These are phyloP conservation scores for Cyanidium caldarium DNA, from an alignment of 23 red algal species.

Conservation along the genomic window DNA sequence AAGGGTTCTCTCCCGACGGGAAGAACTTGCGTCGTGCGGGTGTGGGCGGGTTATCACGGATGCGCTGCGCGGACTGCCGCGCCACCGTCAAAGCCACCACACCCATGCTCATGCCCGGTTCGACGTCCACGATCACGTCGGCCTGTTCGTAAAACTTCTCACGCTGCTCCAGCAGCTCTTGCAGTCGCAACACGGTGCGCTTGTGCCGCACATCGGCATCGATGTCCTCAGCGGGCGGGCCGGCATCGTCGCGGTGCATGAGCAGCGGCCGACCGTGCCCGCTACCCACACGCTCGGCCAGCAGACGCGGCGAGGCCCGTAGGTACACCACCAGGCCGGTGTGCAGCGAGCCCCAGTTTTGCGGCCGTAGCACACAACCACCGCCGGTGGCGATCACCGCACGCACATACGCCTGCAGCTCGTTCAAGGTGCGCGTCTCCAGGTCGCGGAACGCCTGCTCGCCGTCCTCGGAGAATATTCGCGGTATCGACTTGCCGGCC, in stretches of 20 bases:
- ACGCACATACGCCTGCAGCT: conserved; percentile 24
- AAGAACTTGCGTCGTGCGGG: too few relatives aligned
- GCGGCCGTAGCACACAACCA: conserved; percentile 35
- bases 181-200: background rate
- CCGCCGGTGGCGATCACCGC: conserved; percentile 61
- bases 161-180: conserved; percentile 16
- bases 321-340: conserved; percentile 66
- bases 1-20: too few relatives aligned
- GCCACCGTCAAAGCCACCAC: conserved; percentile 12
- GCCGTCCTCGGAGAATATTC: conserved; percentile 57
- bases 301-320: conserved; percentile 20
- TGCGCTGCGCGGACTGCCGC: conserved; percentile 20
- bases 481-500: conserved; percentile 22
- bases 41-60: conserved; percentile 45
- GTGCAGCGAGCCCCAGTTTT: conserved; percentile 64
- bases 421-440: conserved; percentile 32
- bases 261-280: conserved; percentile 53
- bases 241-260: conserved; percentile 9
- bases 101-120: conserved; percentile 8
- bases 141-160: conserved; percentile 50
- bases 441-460: conserved; percentile 66
- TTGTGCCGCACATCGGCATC: background rate
- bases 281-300: conserved; percentile 27
- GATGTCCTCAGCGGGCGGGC: conserved; percentile 18
- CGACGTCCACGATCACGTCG: conserved; percentile 37